Base-by-base conservation (phyloP, 106 monocot species). In the Apostasia shenzhenica region DNA sequence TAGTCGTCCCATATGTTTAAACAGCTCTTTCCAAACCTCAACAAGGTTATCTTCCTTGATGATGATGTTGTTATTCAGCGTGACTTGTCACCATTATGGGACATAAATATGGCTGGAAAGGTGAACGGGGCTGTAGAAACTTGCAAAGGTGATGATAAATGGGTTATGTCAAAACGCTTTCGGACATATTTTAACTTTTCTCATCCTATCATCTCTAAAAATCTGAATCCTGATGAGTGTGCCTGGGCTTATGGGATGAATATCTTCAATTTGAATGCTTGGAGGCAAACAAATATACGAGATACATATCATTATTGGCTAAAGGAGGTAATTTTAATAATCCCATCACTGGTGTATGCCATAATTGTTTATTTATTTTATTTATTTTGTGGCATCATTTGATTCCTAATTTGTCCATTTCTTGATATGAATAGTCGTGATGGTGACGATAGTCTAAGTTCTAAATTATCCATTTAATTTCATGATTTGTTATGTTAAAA, bases 171-270 rank as follows among this genome's bases (percentile, higher is more conserved):
- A 6, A 94, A 90, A 63, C 82, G 76, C 49, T 94, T 94, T 63
- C 80, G 70, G 55, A 94, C 90, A 57, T 94, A 94, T 76, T 94
- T 94, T 67, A 94, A 94, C 48, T 90, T 94, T 69, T 90, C 90
- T 51, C 94, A 94, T 75, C 90, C 94, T 6, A 73, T 90, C 37
- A 83, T 94, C 59, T 79, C 76, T 40, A 62, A 82, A 10, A 76
- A 77, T 83, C 81, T 94, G 61, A 78, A 94, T 59, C 87, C 94
- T n/a, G 74, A 88, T 59, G 94, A 94, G 54, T 94, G 94, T 48
- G 90, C 90, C 57, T 94, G 94, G 94, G 94, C 94, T 46, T 94
- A 80, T 77, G 94, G 94, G 48, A 90, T 94, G 94, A 94, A 94
- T 60, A 75, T 94, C 52, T 94, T 94, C 67, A 90, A 94, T 60